Evolutionary conservation across 2,329 filamentous ascomycete species (phyloP).

Genomic region (Harringtonia aguacate): DNA sequence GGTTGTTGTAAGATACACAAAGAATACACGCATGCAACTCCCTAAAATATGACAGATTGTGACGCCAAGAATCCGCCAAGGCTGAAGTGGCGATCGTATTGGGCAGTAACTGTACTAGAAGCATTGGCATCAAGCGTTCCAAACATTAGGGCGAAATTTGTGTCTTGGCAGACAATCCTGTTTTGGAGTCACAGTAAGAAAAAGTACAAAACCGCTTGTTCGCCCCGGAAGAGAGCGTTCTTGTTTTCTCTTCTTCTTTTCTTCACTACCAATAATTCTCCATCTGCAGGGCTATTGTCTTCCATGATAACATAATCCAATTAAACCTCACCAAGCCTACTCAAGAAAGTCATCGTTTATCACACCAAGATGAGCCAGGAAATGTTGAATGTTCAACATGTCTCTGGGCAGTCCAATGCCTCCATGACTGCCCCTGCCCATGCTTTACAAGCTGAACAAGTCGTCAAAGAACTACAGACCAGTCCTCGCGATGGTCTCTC

Average conservation of each 20-base stretch:
- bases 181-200: background rate
- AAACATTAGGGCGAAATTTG: background rate
- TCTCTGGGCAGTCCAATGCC: constrained; percentile 32
- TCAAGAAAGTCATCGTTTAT: background rate
- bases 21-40: too few relatives aligned
- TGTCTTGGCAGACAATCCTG: background rate
- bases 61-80: background rate
- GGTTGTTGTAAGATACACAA: too few relatives aligned
- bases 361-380: constrained; percentile 15
- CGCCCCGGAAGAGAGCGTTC: background rate
- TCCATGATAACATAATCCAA: background rate
- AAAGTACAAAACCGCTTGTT: background rate
- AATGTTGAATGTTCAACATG: constrained; percentile 17
- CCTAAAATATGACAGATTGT: too few relatives aligned
- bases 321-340: background rate
- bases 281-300: background rate
- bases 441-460: constrained; percentile 40
- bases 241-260: background rate
- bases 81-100: background rate
- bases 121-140: background rate
- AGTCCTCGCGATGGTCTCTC: constrained; percentile 43
- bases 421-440: constrained; percentile 54
- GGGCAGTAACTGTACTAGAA: background rate
- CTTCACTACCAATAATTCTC: background rate
- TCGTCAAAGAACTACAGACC: constrained; percentile 39